Evolutionary conservation across 2,329 filamentous ascomycete genomes (phyloP).

Genomic region (Bisporella sp.): DNA sequence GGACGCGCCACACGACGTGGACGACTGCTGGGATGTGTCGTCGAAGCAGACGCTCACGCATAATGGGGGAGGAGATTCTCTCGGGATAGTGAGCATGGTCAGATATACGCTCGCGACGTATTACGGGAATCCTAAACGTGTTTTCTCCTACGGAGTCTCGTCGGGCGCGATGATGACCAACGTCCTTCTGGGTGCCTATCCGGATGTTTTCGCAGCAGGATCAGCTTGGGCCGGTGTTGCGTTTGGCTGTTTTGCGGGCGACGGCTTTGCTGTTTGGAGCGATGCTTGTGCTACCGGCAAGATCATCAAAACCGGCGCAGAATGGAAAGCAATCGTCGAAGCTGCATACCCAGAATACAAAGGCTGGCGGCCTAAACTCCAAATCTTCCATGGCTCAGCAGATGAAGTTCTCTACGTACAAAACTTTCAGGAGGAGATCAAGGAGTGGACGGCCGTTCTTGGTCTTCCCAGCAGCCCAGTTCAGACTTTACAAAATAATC

Average conservation of each 20-base stretch:
- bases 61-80: constrained; percentile 48
- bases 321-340: constrained; percentile 41
- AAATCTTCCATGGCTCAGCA: constrained; percentile 29
- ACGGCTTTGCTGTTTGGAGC: constrained; percentile 40
- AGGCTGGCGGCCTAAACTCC: constrained; percentile 34
- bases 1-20: constrained; percentile 40
- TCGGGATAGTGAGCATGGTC: constrained; percentile 51
- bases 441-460: constrained; percentile 42
- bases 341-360: constrained; percentile 32
- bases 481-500: constrained; percentile 22
- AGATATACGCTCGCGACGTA: constrained; percentile 43
- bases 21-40: constrained; percentile 53
- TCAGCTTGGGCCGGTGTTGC: constrained; percentile 37
- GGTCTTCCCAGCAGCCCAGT: constrained; percentile 9
- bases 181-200: constrained; percentile 40
- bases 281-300: constrained; percentile 36
- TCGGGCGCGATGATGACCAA: constrained; percentile 38
- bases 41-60: constrained; percentile 40
- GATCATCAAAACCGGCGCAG: constrained; percentile 28
- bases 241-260: constrained; percentile 35
- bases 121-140: constrained; percentile 39
- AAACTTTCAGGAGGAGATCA: constrained; percentile 36
- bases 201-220: constrained; percentile 38
- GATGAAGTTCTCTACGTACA: constrained; percentile 32
- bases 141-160: constrained; percentile 44